Evolutionary conservation across 257 asterid species (phyloP), one percentile per base, ranked within the genome.

Genomic region (Fraxinus excelsior): DNA sequence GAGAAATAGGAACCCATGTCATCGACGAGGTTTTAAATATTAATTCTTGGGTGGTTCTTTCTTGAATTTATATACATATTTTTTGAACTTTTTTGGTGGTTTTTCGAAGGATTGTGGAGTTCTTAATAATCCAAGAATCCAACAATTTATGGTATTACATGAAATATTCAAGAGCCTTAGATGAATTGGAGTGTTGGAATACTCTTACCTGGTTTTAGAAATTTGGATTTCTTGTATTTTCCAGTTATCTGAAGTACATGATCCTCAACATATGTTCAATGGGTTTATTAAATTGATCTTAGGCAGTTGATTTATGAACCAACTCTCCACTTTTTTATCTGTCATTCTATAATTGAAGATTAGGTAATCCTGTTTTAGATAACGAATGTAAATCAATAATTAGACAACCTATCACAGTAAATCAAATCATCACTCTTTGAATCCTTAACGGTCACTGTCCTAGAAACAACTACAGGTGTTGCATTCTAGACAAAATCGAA

Each of bases 81-180:
- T 25, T 60, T 25, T 60, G 6, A 2, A 8, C 2, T 0, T 7
- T 58, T 60, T 21, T 2, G 67, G 26, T 58, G 28, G 26, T 4
- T 75, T 40, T 10, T 26, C 37, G 1, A 60, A 66, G 51, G 44
- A 70, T 25, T 70, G 4, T 70, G 76, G 62, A 58, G 68, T 69
- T 77, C 71, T 69, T 31, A 19, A 46, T 44, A 42, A 16, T 80
- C 70, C 25, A 51, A 51, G 25, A 51, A 51, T 19, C 10, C 25
- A 3, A 51, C 25, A 51, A 5, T 51, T 19, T 18, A 51, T 0
- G 19, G 10, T 51, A 18, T 1, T 51, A 51, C 18, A 51, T 19
- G 21, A 51, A 51, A 18, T 51, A 51, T 51, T 51, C 8, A 51
- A 12, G 53, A 0, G 2, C 46, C 46, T 40, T 40, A 9, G 46